These are phyloP conservation scores for Lippia alba DNA, from an alignment of 305 asterid species.

Conservation along the genomic window DNA sequence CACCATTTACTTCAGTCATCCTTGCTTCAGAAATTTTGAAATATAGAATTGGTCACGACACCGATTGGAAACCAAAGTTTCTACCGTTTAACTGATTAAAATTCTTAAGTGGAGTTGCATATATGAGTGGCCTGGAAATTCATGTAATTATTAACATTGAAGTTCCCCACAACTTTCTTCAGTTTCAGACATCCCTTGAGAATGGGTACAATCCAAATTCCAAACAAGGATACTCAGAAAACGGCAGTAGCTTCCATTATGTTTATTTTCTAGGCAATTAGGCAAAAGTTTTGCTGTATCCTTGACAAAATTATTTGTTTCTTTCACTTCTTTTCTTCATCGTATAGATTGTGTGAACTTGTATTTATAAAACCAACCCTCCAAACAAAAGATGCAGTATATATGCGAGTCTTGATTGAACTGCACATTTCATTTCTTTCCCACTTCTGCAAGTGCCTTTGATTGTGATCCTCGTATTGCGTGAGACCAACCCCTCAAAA, in stretches of 20 bases:
- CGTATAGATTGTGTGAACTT: conserved; percentile 16
- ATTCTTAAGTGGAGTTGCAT: conserved; percentile 4
- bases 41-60: not conserved
- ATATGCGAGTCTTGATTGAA: not conserved
- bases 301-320: not conserved
- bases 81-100: not conserved
- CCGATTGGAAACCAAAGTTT: not conserved
- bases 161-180: not conserved
- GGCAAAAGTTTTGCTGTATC: conserved; percentile 17
- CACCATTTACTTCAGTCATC: not conserved
- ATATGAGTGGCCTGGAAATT: not conserved
- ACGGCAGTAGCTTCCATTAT: not conserved
- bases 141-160: not conserved
- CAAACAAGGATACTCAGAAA: not conserved
- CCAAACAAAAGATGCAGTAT: not conserved
- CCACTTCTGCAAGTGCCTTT: not conserved
- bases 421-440: not conserved
- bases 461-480: conserved; percentile 22
- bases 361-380: conserved; percentile 1
- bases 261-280: conserved; percentile 18
- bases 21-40: not conserved
- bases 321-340: not conserved
- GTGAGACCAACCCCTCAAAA: conserved; percentile 24
- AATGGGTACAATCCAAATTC: conserved; percentile 7
- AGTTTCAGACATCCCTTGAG: not conserved